Percentiles rank a stretch among this genome's conserved stretches.
These are phyloP conservation scores for Davidsoniella eucalypti DNA, from an alignment of 2,329 filamentous ascomycete species.

Conservation along the genomic window DNA sequence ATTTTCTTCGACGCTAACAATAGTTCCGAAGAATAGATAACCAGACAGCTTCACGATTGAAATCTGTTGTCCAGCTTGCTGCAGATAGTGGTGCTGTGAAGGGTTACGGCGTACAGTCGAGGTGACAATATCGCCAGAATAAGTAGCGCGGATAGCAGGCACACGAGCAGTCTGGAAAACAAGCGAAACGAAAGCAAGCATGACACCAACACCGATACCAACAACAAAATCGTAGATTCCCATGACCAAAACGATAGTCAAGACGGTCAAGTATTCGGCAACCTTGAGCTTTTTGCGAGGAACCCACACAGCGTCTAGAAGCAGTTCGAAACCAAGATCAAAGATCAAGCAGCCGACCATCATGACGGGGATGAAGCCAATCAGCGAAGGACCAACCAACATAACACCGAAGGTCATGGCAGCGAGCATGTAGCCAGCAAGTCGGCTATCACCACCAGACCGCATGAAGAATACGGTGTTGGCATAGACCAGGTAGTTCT, in stretches of 20 bases:
- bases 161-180: slow-evolving; percentile 83
- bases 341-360: slow-evolving; percentile 94
- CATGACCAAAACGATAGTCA: slow-evolving; percentile 88
- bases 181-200: slow-evolving; percentile 78
- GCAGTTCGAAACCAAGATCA: slow-evolving; percentile 78
- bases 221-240: slow-evolving; percentile 92
- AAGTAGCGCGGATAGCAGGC: slow-evolving; percentile 78
- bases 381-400: slow-evolving; percentile 69
- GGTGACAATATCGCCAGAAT: slow-evolving; percentile 72
- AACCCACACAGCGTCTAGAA: slow-evolving; percentile 74
- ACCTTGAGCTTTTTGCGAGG: slow-evolving; percentile 76
- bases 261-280: slow-evolving; percentile 77
- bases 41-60: slow-evolving; percentile 82
- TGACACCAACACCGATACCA: slow-evolving; percentile 80
- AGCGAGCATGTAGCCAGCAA: slow-evolving; percentile 77
- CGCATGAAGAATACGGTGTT: slow-evolving; percentile 96
- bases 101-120: slow-evolving; percentile 88
- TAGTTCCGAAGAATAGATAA: slow-evolving; percentile 96
- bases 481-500: slow-evolving; percentile 95
- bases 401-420: slow-evolving; percentile 64
- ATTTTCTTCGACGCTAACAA: slow-evolving; percentile 83
- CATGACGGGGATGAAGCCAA: slow-evolving; percentile 91
- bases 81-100: slow-evolving; percentile 72
- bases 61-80: slow-evolving; percentile 73
- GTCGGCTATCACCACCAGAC: slow-evolving; percentile 71